These are phyloP conservation scores for Coemansia sp. DNA, from an alignment of 192 early-diverging fungal species.

Conservation along the genomic window DNA sequence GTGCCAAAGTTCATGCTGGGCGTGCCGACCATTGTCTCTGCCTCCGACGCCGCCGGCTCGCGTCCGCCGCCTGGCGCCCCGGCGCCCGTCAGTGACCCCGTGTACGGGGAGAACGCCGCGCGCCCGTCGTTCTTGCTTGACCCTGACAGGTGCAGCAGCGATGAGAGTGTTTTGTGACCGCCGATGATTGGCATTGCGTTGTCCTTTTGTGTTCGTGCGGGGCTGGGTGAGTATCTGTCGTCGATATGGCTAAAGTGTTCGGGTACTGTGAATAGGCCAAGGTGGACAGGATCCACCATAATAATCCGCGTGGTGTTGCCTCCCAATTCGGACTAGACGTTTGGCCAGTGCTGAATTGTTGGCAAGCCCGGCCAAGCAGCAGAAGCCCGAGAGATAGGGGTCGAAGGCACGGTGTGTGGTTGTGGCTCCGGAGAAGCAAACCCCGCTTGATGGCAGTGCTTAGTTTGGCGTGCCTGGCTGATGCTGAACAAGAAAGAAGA, in stretches of 20 bases:
- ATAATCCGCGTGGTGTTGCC: too few relatives aligned
- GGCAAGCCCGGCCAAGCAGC: too few relatives aligned
- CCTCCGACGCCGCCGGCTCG: not conserved
- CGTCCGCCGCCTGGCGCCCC: not conserved
- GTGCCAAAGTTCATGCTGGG: constrained; percentile 27
- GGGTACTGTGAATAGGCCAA: constrained; percentile 41
- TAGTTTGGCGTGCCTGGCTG: too few relatives aligned
- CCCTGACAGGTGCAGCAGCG: constrained; percentile 33
- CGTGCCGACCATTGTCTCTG: constrained; percentile 6
- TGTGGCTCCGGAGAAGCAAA: too few relatives aligned
- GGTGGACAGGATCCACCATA: constrained; percentile 46
- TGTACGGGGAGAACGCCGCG: constrained; percentile 37
- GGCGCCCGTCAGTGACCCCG: constrained; percentile 25
- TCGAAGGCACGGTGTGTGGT: too few relatives aligned
- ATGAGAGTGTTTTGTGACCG: constrained; percentile 44
- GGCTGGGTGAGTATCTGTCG: constrained; percentile 11
- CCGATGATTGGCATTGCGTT: constrained; percentile 44
- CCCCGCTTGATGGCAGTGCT: too few relatives aligned
- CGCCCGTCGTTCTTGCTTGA: constrained; percentile 34
- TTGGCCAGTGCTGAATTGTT: too few relatives aligned
- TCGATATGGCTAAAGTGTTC: constrained; percentile 37
- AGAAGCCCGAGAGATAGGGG: too few relatives aligned
- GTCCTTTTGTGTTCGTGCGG: constrained; percentile 12
- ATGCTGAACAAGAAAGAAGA: constrained; percentile 1
- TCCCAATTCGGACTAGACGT: too few relatives aligned